These are phyloP conservation scores for Leccinum cinnamomeum DNA, from an alignment of 1,284 basidiomycete species.

Conservation along the genomic window DNA sequence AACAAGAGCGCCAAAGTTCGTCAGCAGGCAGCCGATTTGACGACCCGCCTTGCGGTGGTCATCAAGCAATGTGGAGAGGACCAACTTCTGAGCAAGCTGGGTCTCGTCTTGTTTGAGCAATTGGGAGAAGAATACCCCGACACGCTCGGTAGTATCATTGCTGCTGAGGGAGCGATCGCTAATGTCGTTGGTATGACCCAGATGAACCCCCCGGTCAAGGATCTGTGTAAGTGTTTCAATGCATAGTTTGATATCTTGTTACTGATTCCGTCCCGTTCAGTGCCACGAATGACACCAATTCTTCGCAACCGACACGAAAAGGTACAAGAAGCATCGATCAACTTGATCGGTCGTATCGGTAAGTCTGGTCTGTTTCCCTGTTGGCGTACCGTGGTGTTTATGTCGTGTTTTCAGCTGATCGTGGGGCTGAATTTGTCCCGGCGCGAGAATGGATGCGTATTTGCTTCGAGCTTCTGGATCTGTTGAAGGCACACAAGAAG, in stretches of 20 bases:
- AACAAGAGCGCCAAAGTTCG: constrained; percentile 99
- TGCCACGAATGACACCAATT: constrained; percentile 99
- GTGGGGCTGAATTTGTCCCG: constrained; percentile 97
- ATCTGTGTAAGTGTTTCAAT: constrained; percentile 71
- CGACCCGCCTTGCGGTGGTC: constrained; percentile 79
- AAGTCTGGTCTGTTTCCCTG: constrained; percentile 26
- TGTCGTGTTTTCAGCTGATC: constrained; percentile 70
- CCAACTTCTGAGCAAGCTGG: constrained; percentile 92
- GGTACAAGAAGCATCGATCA: constrained; percentile 99
- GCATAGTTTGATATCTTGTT: constrained; percentile 8
- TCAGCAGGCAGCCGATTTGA: constrained; percentile 97
- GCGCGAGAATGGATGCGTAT: constrained; percentile 99
- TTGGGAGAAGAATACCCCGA: constrained; percentile 99
- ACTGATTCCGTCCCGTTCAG: constrained; percentile 40
- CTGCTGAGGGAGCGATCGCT: constrained; percentile 96
- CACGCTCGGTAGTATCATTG: constrained; percentile 97
- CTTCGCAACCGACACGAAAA: constrained; percentile 98
- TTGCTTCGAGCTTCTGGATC: constrained; percentile 96
- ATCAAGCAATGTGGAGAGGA: constrained; percentile 99
- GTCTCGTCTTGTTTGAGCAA: constrained; percentile 97
- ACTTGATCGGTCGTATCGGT: constrained; percentile 98
- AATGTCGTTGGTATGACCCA: constrained; percentile 99
- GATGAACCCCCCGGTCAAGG: constrained; percentile 99
- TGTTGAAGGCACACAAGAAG: constrained; percentile 99
- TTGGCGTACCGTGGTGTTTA: constrained; percentile 12